Base-by-base conservation (phyloP, 306 rosid genomes). In the Fragaria nilgerrensis region DNA sequence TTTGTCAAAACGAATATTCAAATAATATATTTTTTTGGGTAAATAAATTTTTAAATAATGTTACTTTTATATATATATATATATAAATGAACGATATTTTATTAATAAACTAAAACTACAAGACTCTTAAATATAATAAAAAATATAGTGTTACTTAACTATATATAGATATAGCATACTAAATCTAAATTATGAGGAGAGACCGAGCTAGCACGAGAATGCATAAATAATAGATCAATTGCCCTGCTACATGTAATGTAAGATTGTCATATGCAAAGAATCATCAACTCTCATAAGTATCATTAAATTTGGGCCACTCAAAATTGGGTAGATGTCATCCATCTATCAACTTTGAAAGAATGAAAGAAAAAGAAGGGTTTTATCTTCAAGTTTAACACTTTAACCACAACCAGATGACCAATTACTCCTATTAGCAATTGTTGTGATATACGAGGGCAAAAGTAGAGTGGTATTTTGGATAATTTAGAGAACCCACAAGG, bases 401-500 rank as follows among this genome's bases (percentile, higher is more conserved):
- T 32, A 32, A 32, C 3, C 0, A 32, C 34, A 32, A 3, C 34
- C 4, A 2, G 10, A 6, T 41, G 44, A 1, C 0, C 2, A 8
- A 29, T 29, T 29, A 29, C 32, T 29, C 32, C 32, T 29, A 41
- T 41, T 41, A 41, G 44, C 44, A 41, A 37, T 37, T 37, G 1
- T 8, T 7, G 44, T 41, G 44, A 41, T 41, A 41, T 41, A 41
- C 2, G 0, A 41, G 11, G 44, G 41, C 41, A 37, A 37, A 37
- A 43, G 2, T 1, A 43, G 41, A 37, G 44, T 83, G 96, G 88
- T 84, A 77, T 7, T 56, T 49, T 52, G 63, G 87, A 2, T 3
- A 77, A 32, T 79, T 49, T 39, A 9, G 17, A 5, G 53, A 22
- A 71, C 9, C 37, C 2, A 43, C 9, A 82, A 78, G 89, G 97